phyloP scores from a whole-genome alignment of 176 grass and related monocot genomes.

The Phoenix roebelenii region DNA sequence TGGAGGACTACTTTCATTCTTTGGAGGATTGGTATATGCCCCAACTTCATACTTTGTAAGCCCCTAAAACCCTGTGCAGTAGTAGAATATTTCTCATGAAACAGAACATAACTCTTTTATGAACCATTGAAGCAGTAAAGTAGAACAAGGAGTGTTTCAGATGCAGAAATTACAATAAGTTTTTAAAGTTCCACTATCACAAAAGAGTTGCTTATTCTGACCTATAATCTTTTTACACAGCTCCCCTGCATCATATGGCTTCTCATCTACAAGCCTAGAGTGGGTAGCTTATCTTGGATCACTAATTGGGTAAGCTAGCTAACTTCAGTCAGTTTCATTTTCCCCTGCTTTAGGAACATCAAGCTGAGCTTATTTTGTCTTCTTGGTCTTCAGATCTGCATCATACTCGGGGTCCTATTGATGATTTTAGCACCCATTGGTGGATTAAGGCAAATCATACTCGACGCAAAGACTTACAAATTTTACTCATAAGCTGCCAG shows the following conservation, averaged over 20 bases:
- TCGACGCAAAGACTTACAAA: constrained; percentile 29
- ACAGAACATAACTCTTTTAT: no score
- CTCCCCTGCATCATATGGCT: constrained; percentile 93
- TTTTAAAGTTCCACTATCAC: no score
- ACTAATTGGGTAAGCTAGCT: constrained; percentile 57
- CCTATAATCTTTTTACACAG: constrained; percentile 23
- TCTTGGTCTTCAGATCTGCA: constrained; percentile 55
- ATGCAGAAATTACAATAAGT: no score
- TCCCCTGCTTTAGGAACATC: constrained; percentile 1
- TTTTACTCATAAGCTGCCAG: constrained; percentile 49
- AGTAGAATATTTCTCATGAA: no score
- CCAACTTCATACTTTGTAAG: constrained; percentile 90
- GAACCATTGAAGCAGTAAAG: no score
- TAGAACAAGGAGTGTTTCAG: no score
- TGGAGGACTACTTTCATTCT: constrained; percentile 64
- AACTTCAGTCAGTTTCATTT: background rate
- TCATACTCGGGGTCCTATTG: constrained; percentile 53
- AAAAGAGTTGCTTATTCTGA: no score
- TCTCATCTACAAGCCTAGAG: constrained; percentile 65
- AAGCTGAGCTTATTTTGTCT: background rate
- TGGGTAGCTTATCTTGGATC: constrained; percentile 68
- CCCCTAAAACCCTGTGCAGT: background rate
- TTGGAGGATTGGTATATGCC: constrained; percentile 78
- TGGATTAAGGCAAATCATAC: constrained; percentile 58
- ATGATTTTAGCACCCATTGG: constrained; percentile 74